Evolutionary conservation across 108 stramenopile genomes (phyloP).

Genomic region (Pseudonitzschia multiseries): DNA sequence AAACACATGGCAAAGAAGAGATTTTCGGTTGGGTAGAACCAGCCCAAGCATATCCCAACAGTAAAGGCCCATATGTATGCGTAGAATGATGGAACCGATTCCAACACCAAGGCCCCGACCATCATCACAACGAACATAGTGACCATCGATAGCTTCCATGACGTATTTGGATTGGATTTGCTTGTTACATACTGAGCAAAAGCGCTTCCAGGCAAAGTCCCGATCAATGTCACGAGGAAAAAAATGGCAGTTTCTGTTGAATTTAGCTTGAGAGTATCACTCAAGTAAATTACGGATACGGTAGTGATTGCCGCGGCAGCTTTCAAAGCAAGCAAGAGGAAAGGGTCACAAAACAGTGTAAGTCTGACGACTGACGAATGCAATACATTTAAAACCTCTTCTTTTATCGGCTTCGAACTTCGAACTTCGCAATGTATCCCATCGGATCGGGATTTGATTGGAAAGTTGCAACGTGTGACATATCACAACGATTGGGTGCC

Average conservation of each 20-base stretch:
- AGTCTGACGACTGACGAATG: background rate
- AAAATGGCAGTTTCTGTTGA: conserved; percentile 48
- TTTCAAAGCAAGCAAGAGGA: background rate
- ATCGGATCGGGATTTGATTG: conserved; percentile 40
- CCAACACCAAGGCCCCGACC: conserved; percentile 12
- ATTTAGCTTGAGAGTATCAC: conserved; percentile 42
- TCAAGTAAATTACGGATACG: conserved; percentile 54
- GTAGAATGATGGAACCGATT: background rate
- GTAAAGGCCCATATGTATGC: conserved; percentile 23
- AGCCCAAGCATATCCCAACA: conserved; percentile 38
- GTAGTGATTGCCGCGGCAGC: conserved; percentile 33
- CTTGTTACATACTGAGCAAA: conserved; percentile 35
- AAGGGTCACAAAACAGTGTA: background rate
- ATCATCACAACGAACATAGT: conserved; percentile 3
- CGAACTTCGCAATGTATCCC: no score
- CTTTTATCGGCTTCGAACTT: no score
- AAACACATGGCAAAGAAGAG: conserved; percentile 37
- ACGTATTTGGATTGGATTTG: conserved; percentile 45
- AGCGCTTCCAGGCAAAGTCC: background rate
- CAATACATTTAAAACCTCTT: background rate
- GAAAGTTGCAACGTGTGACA: conserved; percentile 33
- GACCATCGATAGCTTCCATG: conserved; percentile 47
- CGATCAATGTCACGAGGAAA: conserved; percentile 44
- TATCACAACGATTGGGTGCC: conserved; percentile 43
- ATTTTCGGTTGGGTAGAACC: conserved; percentile 59